Evolutionary conservation across 2,329 filamentous ascomycete genomes (phyloP).

Genomic region (Phyllosticta citriasiana): DNA sequence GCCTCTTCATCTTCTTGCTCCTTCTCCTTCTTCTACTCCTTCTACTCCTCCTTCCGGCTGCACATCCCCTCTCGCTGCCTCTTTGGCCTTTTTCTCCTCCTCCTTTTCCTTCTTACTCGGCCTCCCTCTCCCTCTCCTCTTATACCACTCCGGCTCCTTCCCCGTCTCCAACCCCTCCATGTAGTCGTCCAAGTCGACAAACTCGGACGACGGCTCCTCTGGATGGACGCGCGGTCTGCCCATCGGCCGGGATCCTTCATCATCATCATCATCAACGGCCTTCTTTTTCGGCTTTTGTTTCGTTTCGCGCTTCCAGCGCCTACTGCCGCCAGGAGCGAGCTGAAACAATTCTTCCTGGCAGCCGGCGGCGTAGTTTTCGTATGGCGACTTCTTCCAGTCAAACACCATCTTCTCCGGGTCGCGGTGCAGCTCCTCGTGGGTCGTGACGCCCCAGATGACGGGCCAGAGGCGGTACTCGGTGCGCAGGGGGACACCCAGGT

Average conservation of each 20-base stretch:
- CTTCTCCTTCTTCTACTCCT: too few species aligned
- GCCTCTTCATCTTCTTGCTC: too few species aligned
- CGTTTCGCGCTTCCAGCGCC: neutral
- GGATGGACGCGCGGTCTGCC: neutral
- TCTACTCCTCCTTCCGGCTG: too few species aligned
- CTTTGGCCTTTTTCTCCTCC: neutral
- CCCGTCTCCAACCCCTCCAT: neutral
- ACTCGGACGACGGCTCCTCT: neutral
- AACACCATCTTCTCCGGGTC: neutral
- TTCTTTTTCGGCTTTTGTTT: neutral
- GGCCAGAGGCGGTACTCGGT: conserved; percentile 50
- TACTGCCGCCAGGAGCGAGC: neutral
- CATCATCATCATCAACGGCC: neutral
- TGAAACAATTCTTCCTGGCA: neutral
- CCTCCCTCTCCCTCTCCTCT: neutral
- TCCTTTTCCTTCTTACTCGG: neutral
- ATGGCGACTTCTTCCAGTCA: neutral
- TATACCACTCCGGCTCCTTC: neutral
- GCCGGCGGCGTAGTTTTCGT: neutral
- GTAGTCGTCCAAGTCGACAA: neutral
- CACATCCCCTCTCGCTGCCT: neutral
- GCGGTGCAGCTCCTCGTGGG: neutral
- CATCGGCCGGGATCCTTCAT: neutral
- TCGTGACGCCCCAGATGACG: conserved; percentile 46
- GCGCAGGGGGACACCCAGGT: conserved; percentile 51